These are phyloP conservation scores for Penicillium verrucosum DNA, from an alignment of 2,329 filamentous ascomycete species.

Conservation along the genomic window DNA sequence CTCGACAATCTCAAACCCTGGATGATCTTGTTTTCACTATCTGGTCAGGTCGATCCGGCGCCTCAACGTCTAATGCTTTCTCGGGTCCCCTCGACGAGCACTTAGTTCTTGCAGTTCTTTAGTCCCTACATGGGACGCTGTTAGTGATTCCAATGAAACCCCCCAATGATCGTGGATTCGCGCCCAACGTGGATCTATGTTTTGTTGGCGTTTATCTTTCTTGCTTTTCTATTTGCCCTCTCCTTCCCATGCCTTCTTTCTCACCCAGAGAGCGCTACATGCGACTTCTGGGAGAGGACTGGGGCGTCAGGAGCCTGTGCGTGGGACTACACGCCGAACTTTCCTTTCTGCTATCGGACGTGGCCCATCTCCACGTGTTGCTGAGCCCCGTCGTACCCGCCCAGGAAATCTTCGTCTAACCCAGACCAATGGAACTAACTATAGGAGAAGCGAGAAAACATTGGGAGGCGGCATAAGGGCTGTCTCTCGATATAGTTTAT, in stretches of 20 bases:
- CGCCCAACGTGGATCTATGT: constrained; percentile 8
- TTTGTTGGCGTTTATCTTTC: constrained; percentile 15
- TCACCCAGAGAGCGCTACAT: constrained; percentile 38
- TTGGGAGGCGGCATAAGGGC: not conserved
- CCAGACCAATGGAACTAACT: not conserved
- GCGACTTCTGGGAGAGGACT: constrained; percentile 37
- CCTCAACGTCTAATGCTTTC: not conserved
- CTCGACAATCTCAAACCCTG: not conserved
- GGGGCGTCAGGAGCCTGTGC: not conserved
- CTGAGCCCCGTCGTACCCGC: not conserved
- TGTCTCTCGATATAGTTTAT: not conserved
- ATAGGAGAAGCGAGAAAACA: not conserved
- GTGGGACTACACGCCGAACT: not conserved
- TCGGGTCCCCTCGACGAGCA: not conserved
- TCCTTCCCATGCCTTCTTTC: constrained; percentile 26
- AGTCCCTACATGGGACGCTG: not conserved
- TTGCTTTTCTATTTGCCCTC: constrained; percentile 17
- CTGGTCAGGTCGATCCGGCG: not conserved
- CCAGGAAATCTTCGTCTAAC: not conserved
- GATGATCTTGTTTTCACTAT: not conserved
- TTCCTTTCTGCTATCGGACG: not conserved
- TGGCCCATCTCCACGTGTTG: not conserved
- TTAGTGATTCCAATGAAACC: constrained; percentile 10
- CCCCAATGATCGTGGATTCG: constrained; percentile 8
- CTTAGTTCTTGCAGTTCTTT: constrained; percentile 1